These are phyloP conservation scores for Penstemon davidsonii DNA, from an alignment of 257 asterid genomes.

Conservation along the genomic window DNA sequence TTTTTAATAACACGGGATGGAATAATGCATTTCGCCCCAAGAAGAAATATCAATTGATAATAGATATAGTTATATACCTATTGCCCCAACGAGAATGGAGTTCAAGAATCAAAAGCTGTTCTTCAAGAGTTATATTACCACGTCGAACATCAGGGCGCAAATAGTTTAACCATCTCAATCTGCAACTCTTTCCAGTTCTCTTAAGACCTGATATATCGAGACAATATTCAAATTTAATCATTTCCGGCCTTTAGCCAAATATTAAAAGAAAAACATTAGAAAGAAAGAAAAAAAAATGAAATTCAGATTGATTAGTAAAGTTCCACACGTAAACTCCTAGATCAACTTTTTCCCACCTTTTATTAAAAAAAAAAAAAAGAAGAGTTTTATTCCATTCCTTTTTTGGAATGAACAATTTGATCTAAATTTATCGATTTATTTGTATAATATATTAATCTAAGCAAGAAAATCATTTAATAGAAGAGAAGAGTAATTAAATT, in stretches of 20 bases:
- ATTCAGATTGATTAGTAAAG: slow-evolving; percentile 26
- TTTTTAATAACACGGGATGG: too few relatives aligned
- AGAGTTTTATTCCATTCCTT: neutral
- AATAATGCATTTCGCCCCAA: too few relatives aligned
- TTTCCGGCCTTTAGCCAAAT: slow-evolving; percentile 1
- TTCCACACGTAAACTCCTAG: slow-evolving; percentile 25
- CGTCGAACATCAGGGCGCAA: slow-evolving; percentile 90
- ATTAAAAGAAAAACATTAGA: neutral
- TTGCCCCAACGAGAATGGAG: slow-evolving; percentile 97
- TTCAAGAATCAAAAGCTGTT: slow-evolving; percentile 82
- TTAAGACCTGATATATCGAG: slow-evolving; percentile 48
- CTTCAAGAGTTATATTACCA: slow-evolving; percentile 85
- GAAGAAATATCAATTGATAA: too few relatives aligned
- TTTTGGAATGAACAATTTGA: neutral
- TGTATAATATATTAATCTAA: too few relatives aligned
- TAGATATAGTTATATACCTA: slow-evolving; percentile 37
- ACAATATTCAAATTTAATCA: neutral
- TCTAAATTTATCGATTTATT: too few relatives aligned
- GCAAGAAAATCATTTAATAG: neutral
- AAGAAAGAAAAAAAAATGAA: neutral
- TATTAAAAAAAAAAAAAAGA: neutral
- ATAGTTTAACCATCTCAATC: slow-evolving; percentile 76
- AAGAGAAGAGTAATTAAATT: neutral
- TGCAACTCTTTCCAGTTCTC: slow-evolving; percentile 87
- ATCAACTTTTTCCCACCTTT: neutral